phyloP scores from a whole-genome alignment of 805 yeast genomes.

The Kregervanrija pseudodelftensis region DNA sequence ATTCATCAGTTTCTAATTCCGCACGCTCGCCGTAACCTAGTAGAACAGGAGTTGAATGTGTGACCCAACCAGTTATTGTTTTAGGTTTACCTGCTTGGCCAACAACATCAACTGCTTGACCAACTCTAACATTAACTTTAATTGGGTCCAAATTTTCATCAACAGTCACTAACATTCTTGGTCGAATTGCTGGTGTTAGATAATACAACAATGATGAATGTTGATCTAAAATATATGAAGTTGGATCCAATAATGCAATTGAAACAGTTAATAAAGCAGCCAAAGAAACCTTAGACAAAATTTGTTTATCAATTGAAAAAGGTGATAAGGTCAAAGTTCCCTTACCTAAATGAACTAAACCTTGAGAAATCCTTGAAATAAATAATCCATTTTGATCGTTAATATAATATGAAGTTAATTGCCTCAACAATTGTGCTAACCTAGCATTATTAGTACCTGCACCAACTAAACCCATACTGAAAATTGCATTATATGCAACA shows the following conservation, averaged over 20 bases:
- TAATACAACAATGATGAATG: conserved; percentile 75
- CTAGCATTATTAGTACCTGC: conserved; percentile 99
- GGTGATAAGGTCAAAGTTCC: conserved; percentile 90
- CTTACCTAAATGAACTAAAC: conserved; percentile 90
- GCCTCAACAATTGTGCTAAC: conserved; percentile 90
- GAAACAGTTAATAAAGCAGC: conserved; percentile 84
- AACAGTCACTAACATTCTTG: conserved; percentile 87
- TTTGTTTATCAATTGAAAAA: conserved; percentile 81
- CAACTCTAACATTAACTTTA: conserved; percentile 95
- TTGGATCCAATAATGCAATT: conserved; percentile 81
- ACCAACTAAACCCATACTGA: conserved; percentile 96
- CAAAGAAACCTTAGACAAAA: conserved; percentile 78
- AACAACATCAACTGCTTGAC: conserved; percentile 97
- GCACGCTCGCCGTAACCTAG: conserved; percentile 94
- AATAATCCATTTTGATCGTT: conserved; percentile 87
- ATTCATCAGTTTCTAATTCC: conserved; percentile 92
- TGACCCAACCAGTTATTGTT: conserved; percentile 99
- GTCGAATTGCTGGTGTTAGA: conserved; percentile 82
- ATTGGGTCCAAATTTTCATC: conserved; percentile 87
- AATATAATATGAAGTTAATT: conserved; percentile 86
- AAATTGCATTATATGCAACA: conserved; percentile 91
- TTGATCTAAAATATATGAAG: conserved; percentile 68
- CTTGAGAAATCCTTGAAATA: conserved; percentile 92
- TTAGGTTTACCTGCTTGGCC: conserved; percentile 99
- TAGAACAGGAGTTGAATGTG: conserved; percentile 95